A percentile compares a stretch with the other conserved stretches of the same genome.
Evolutionary conservation across 257 asterid species (phyloP).

Genomic region (Solanum lycopersicoides): DNA sequence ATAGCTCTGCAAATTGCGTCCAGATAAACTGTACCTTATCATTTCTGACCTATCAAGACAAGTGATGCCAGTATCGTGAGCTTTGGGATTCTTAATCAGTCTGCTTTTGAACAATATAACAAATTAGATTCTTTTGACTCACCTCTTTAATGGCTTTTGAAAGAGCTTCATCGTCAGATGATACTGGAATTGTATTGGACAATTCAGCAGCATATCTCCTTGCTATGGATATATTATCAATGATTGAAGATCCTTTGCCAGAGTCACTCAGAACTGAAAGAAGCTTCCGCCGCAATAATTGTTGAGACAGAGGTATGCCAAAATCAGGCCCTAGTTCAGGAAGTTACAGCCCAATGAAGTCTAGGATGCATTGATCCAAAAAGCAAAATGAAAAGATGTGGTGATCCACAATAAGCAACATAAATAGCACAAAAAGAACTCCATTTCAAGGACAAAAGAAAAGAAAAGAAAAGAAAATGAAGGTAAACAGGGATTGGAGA

Average conservation of each 20-base stretch:
- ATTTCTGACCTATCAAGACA: conserved; percentile 44
- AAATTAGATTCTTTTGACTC: not conserved
- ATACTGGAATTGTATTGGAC: conserved; percentile 70
- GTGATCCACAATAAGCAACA: not conserved
- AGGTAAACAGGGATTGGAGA: not conserved
- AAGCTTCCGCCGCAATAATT: conserved; percentile 60
- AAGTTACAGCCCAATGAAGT: not conserved
- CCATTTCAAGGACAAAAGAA: not conserved
- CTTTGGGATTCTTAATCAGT: not conserved
- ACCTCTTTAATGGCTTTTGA: conserved; percentile 89
- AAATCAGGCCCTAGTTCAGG: conserved; percentile 68
- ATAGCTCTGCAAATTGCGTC: conserved; percentile 78
- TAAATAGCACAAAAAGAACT: not conserved
- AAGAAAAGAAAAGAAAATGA: not conserved
- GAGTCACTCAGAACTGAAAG: conserved; percentile 65
- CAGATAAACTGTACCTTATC: conserved; percentile 71
- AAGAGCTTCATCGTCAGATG: conserved; percentile 85
- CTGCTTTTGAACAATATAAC: not conserved
- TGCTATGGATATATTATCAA: conserved; percentile 53
- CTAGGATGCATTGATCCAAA: not conserved
- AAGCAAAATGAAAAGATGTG: not conserved
- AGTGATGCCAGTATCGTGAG: not conserved
- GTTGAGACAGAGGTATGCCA: conserved; percentile 59
- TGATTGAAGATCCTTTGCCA: conserved; percentile 70
- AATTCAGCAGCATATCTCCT: conserved; percentile 76